Base-by-base conservation (phyloP, 1,284 basidiomycete genomes). In the Bondarzewia mesenterica region DNA sequence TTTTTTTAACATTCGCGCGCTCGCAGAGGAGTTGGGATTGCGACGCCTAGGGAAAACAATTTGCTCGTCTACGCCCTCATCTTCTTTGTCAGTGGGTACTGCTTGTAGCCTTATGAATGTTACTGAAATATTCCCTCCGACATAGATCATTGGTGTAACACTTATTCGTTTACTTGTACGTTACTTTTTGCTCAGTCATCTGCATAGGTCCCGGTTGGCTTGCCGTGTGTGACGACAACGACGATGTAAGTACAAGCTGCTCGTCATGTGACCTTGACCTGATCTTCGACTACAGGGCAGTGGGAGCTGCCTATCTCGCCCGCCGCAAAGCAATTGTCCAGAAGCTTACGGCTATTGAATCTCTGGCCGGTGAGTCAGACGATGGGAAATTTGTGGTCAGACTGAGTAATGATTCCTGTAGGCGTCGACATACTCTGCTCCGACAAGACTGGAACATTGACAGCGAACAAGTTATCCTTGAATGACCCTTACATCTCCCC, bases 291-390 rank as follows among this genome's bases (percentile, higher is more conserved):
- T 32, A 12, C 29, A 32, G 29, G 50, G 75, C 75, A 29, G 75
- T 78, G 54, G 75, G 75, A 47, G 75, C 75, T 35, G 73, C 75
- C 6, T 77, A 75, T 63, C 69, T 78, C 38, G 76, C 76, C 25
- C 66, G 69, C 51, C 65, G 69, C 37, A 69, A 78, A 58, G 75
- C 74, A n/a, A 78, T 78, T 60, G 76, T 78, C n/a, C 75, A 78
- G 60, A 77, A 77, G 62, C 66, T 78, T 40, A 77, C 75, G 12
- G 75, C 76, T 43, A 78, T 78, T 61, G 76, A 78, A 60, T 72
- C 71, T 27, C 66, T 78, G 21, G 76, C 76, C 22, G 76, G 76
- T 32, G 29, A 10, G 29, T 7, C 29, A 10, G n/a, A 10, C 29
- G 10, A n/a, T 32, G n/a, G 10, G 29, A 32, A 10, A 3, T n/a